Base-by-base conservation (phyloP, 2,329 filamentous ascomycete species). In the Nannizziopsis barbatae region DNA sequence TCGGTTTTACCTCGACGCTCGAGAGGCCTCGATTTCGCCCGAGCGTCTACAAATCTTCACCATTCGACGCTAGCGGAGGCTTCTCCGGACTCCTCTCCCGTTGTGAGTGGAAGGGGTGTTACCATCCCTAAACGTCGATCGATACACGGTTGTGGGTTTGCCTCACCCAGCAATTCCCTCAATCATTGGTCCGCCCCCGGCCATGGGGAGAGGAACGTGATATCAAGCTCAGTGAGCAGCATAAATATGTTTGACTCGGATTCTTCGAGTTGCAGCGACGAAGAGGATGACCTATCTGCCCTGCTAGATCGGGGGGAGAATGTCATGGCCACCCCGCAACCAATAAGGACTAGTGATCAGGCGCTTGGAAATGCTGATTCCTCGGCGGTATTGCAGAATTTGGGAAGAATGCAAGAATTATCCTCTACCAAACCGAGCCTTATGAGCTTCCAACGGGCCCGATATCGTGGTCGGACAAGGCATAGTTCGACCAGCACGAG, bases 51-150 rank as follows among this genome's bases (percentile, higher is more conserved):
- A 9, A 94, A 89, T 62, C 74, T 98, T 17, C 92, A 96, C 67
- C 92, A 96, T 66, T 95, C 90, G 12, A 96, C 86, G 0, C 76
- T 96, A 7, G 89, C 90, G 49, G 86, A 95, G 63, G 84, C 86
- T 0, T 92, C 86, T 4, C 88, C 89, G 2, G 88, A 94, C 63
- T 92, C 87, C 0, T 95, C 89, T 0, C 92, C 92, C 0, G 89
- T 83, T 10, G 82, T 92, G 47, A 81, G 81, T 45, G 81, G 83
- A 36, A 80, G 84, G 53, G 75, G 74, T 1, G 72, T 81, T 61
- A 72, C 71, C 50, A 81, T 81, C 47, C 77, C 79, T 2, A 67
- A 71, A 35, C 69, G 76, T 45, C 77, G 74, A 49, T 64, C 65
- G 14, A 52, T 66, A 22, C 66, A 64, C 12, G 61, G 58, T 42